phyloP scores from a whole-genome alignment of 2,329 filamentous ascomycete species.

The Hypomyces perniciosus region DNA sequence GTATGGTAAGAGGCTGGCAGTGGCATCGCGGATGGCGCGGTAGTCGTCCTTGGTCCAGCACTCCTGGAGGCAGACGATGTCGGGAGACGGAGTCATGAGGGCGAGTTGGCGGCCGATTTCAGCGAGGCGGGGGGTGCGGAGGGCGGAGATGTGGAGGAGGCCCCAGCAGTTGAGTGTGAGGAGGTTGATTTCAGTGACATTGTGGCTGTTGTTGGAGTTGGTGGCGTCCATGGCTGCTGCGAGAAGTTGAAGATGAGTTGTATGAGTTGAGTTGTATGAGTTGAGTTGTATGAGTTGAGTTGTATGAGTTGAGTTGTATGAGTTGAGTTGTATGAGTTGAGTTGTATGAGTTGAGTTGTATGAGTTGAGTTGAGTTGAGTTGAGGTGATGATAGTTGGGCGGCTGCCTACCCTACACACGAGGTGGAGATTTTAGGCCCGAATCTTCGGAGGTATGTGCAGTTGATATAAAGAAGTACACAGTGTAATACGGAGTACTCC shows the following conservation, averaged over 20 bases:
- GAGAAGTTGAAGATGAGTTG: not conserved
- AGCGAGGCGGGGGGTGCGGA: conserved; percentile 68
- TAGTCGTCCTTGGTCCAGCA: conserved; percentile 89
- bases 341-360: not conserved
- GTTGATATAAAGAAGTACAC: too few species aligned
- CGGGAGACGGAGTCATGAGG: conserved; percentile 57
- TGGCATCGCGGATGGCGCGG: conserved; percentile 66
- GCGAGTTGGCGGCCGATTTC: conserved; percentile 83
- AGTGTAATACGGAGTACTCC: too few species aligned
- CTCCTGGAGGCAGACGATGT: conserved; percentile 92
- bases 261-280: not conserved
- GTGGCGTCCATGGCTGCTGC: conserved; percentile 10
- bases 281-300: not conserved
- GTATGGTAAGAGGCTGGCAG: conserved; percentile 70
- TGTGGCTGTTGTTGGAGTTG: conserved; percentile 14
- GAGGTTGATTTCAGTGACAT: conserved; percentile 60
- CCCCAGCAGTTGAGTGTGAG: conserved; percentile 97
- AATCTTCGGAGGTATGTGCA: too few species aligned
- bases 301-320: not conserved
- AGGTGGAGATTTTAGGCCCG: too few species aligned
- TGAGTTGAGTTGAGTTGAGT: not conserved
- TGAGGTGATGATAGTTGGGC: not conserved
- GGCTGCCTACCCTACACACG: too few species aligned
- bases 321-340: not conserved
- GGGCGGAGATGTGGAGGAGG: conserved; percentile 75